Evolutionary conservation across 495 filamentous ascomycete species (phyloP).

Genomic region (Oidiodendron maius): DNA sequence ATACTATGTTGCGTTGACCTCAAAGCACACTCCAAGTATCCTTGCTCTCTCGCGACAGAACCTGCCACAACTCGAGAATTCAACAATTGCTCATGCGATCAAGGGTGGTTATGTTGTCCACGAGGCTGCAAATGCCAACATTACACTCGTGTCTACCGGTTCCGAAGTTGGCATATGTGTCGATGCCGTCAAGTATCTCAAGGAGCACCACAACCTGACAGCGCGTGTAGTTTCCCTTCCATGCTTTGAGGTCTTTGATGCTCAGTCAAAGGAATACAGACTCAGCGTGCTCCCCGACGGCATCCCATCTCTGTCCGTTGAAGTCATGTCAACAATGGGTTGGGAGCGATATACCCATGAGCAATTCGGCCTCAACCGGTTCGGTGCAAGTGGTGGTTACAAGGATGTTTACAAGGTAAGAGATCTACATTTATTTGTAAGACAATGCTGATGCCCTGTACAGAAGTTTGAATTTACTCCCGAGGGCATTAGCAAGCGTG

Average conservation of each 20-base stretch:
- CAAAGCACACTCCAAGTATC: slow-evolving; percentile 86
- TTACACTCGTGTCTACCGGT: slow-evolving; percentile 92
- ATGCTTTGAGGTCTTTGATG: slow-evolving; percentile 96
- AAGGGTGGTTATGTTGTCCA: slow-evolving; percentile 93
- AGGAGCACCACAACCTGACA: slow-evolving; percentile 72
- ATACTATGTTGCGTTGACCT: slow-evolving; percentile 92
- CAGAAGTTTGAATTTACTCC: slow-evolving; percentile 99
- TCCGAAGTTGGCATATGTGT: slow-evolving; percentile 93
- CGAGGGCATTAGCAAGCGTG: slow-evolving; percentile 93
- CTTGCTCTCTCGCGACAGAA: slow-evolving; percentile 96
- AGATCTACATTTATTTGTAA: slow-evolving; percentile 11
- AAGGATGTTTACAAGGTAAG: slow-evolving; percentile 94
- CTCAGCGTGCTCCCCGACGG: slow-evolving; percentile 88
- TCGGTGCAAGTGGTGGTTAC: slow-evolving; percentile 94
- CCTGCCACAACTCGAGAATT: slow-evolving; percentile 94
- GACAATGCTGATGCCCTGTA: slow-evolving; percentile 26
- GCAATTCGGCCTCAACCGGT: slow-evolving; percentile 98
- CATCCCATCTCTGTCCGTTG: slow-evolving; percentile 88
- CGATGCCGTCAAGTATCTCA: slow-evolving; percentile 84
- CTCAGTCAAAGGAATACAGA: slow-evolving; percentile 88
- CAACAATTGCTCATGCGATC: slow-evolving; percentile 75
- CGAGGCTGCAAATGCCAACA: slow-evolving; percentile 73
- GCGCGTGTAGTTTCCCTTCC: slow-evolving; percentile 94
- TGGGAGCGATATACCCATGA: slow-evolving; percentile 99
- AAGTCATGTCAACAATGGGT: slow-evolving; percentile 87